phyloP scores from a whole-genome alignment of 495 filamentous ascomycete genomes.

The Aspergillus sclerotioniger region DNA sequence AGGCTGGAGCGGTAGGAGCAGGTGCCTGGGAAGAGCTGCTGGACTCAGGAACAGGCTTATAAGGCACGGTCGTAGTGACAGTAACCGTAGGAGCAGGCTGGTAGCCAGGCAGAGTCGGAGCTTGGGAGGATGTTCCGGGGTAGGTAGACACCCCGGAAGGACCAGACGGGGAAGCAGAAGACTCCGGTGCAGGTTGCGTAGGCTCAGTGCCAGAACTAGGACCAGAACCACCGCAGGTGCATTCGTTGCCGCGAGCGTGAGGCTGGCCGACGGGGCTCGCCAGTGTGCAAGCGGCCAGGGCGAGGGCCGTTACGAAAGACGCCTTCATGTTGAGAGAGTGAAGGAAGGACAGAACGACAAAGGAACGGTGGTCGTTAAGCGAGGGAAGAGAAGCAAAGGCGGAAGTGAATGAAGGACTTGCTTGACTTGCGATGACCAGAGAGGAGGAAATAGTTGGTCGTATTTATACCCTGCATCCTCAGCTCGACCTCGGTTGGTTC shows the following conservation, averaged over 20 bases:
- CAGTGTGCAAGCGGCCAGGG: slow-evolving; percentile 19
- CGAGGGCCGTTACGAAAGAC: slow-evolving; percentile 18
- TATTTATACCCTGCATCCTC: slow-evolving; percentile 9
- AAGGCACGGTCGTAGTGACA: neutral
- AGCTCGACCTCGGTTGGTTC: neutral
- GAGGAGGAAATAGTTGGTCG: neutral
- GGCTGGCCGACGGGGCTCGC: slow-evolving; percentile 17
- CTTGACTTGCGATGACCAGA: neutral
- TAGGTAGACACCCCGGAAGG: neutral
- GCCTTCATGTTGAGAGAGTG: slow-evolving; percentile 22
- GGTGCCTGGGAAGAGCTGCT: neutral
- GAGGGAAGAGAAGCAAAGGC: slow-evolving; percentile 6
- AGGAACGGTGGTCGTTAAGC: slow-evolving; percentile 9
- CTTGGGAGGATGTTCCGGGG: neutral
- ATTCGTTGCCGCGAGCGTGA: slow-evolving; percentile 7
- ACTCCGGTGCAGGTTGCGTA: neutral
- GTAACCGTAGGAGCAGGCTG: neutral
- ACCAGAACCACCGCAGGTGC: slow-evolving; percentile 11
- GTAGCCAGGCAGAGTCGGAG: neutral
- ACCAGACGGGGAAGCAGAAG: neutral
- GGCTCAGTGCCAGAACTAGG: slow-evolving; percentile 1
- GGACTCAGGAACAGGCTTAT: neutral
- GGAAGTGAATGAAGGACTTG: neutral
- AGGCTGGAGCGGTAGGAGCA: neutral
- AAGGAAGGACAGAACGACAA: slow-evolving; percentile 2